phyloP scores from a whole-genome alignment of 495 filamentous ascomycete species.

The Hypoxylon crocopeplum region DNA sequence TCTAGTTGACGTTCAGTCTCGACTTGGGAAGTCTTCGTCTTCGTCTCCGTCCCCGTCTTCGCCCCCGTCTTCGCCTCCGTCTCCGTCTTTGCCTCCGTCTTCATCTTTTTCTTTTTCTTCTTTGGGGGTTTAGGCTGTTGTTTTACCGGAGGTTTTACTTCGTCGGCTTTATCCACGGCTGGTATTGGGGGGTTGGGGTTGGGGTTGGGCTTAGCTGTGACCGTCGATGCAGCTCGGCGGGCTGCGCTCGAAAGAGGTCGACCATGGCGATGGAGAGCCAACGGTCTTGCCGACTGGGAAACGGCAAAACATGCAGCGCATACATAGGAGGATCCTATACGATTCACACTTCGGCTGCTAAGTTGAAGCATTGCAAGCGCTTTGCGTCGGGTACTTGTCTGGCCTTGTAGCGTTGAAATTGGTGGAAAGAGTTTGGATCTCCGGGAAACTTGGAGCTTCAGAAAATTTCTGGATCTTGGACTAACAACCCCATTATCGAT shows the following conservation, averaged over 20 bases:
- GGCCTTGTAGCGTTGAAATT: neutral
- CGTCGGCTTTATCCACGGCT: neutral
- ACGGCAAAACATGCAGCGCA: constrained; percentile 35
- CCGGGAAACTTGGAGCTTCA: neutral
- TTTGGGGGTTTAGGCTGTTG: neutral
- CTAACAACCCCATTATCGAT: constrained; percentile 13
- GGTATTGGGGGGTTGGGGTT: too few relatives aligned
- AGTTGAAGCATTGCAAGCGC: constrained; percentile 43
- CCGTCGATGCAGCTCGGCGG: constrained; percentile 1
- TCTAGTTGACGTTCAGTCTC: constrained; percentile 27
- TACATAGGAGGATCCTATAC: constrained; percentile 36
- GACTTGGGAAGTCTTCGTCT: too few relatives aligned
- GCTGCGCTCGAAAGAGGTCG: constrained; percentile 20
- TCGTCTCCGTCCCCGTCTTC: neutral
- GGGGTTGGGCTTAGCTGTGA: too few relatives aligned
- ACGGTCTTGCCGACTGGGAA: constrained; percentile 11
- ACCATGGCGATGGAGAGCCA: constrained; percentile 17
- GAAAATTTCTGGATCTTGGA: constrained; percentile 22
- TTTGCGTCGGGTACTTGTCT: constrained; percentile 9
- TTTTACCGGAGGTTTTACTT: neutral
- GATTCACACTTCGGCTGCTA: constrained; percentile 29
- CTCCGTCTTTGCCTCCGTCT: constrained; percentile 17
- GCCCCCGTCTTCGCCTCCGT: constrained; percentile 1
- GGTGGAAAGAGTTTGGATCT: neutral
- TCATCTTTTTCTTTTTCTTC: constrained; percentile 28